phyloP scores from a whole-genome alignment of 495 filamentous ascomycete genomes.

The Beverwykella pulmonaria region DNA sequence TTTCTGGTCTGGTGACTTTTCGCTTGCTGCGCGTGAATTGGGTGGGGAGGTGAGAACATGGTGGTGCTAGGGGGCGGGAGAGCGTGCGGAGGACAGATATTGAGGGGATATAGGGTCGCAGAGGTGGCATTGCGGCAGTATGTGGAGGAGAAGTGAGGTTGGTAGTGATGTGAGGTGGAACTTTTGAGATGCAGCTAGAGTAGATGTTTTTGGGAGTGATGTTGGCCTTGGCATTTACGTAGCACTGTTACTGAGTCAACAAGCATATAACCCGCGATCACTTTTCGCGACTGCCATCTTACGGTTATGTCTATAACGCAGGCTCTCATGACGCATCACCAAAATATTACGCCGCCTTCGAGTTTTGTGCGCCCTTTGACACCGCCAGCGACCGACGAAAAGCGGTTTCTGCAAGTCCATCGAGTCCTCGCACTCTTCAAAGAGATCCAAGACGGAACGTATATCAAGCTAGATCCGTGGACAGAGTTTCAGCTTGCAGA shows the following conservation, averaged over 20 bases:
- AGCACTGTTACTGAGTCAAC: not conserved
- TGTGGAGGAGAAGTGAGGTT: not conserved
- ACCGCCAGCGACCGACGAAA: slow-evolving; percentile 22
- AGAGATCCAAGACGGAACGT: slow-evolving; percentile 27
- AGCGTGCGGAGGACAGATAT: slow-evolving; percentile 19
- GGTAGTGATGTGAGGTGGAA: not conserved
- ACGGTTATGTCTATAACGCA: slow-evolving; percentile 22
- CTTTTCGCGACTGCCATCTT: slow-evolving; percentile 4
- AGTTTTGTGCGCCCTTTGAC: slow-evolving; percentile 16
- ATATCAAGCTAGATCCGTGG: slow-evolving; percentile 16
- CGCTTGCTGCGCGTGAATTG: slow-evolving; percentile 17
- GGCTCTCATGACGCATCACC: slow-evolving; percentile 1
- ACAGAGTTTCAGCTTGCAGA: slow-evolving; percentile 28
- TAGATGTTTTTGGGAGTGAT: too few relatives aligned
- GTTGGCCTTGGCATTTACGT: not conserved
- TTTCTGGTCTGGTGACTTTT: not conserved
- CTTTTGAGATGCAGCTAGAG: slow-evolving; percentile 10
- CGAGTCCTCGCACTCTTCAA: slow-evolving; percentile 19
- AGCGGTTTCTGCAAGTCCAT: slow-evolving; percentile 9
- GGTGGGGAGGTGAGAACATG: slow-evolving; percentile 7
- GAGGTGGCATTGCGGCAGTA: slow-evolving; percentile 12
- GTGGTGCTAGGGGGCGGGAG: slow-evolving; percentile 4
- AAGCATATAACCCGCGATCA: not conserved
- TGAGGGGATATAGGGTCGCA: slow-evolving; percentile 23
- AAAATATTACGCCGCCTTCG: slow-evolving; percentile 21